Evolutionary conservation across 2,329 filamentous ascomycete genomes (phyloP).

Genomic region (Cryoendolithus antarcticus): DNA sequence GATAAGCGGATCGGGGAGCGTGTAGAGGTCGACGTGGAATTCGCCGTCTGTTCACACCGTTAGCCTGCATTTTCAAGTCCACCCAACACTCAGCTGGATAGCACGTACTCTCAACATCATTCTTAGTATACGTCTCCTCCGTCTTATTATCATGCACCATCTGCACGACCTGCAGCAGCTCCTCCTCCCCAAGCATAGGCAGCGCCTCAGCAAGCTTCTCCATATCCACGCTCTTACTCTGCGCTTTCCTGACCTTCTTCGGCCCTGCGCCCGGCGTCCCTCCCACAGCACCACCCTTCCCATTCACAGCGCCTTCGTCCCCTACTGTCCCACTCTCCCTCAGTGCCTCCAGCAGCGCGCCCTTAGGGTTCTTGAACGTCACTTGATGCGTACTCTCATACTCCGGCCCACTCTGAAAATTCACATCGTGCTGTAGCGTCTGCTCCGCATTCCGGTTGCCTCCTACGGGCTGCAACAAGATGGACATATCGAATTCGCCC

Average conservation of each 20-base stretch:
- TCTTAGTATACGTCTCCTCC: conserved; percentile 89
- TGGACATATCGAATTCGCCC: conserved; percentile 95
- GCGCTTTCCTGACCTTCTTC: conserved; percentile 60
- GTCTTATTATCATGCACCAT: conserved; percentile 97
- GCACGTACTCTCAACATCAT: conserved; percentile 80
- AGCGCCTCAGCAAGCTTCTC: conserved; percentile 93
- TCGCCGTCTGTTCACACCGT: conserved; percentile 56
- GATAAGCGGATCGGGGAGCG: conserved; percentile 77
- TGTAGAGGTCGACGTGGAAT: conserved; percentile 96
- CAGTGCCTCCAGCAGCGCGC: conserved; percentile 65
- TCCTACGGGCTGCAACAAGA: conserved; percentile 61
- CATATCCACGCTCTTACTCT: conserved; percentile 55
- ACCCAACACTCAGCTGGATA: neutral
- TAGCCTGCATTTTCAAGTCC: neutral
- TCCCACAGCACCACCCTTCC: conserved; percentile 40
- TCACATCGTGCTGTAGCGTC: conserved; percentile 73
- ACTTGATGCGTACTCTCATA: conserved; percentile 78
- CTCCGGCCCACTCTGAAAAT: conserved; percentile 60
- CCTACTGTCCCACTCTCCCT: conserved; percentile 69
- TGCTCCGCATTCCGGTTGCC: conserved; percentile 72
- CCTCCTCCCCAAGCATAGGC: conserved; percentile 81
- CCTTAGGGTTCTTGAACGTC: conserved; percentile 84
- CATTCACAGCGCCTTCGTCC: conserved; percentile 17
- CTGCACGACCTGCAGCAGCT: conserved; percentile 87
- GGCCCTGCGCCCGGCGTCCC: conserved; percentile 37